These are phyloP conservation scores for Seiridium unicorne DNA, from an alignment of 2,329 filamentous ascomycete species.

Conservation along the genomic window DNA sequence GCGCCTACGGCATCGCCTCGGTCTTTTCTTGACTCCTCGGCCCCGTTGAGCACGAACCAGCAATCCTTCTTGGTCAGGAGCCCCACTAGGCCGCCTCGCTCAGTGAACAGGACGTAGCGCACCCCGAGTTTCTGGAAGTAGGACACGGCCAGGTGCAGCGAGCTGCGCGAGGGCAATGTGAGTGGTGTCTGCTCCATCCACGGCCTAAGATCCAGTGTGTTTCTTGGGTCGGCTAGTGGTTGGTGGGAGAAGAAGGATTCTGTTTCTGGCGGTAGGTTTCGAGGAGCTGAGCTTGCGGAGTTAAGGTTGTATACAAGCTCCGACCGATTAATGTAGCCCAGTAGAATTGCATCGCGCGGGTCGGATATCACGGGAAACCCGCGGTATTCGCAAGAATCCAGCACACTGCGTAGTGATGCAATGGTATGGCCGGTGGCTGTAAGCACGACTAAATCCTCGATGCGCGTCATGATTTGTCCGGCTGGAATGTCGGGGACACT, in stretches of 20 bases:
- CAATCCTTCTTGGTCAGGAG: slow-evolving; percentile 96
- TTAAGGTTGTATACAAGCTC: slow-evolving; percentile 82
- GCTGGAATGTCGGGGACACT: slow-evolving; percentile 77
- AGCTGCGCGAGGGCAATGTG: slow-evolving; percentile 74
- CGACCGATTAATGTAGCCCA: slow-evolving; percentile 91
- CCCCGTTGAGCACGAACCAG: slow-evolving; percentile 84
- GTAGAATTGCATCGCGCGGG: slow-evolving; percentile 70
- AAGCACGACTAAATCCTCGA: slow-evolving; percentile 87
- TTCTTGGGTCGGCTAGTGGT: slow-evolving; percentile 72
- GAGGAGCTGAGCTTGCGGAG: slow-evolving; percentile 53
- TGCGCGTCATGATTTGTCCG: slow-evolving; percentile 86
- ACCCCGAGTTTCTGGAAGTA: slow-evolving; percentile 96
- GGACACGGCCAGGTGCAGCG: slow-evolving; percentile 78
- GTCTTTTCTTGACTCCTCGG: slow-evolving; percentile 37
- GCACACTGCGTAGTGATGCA: slow-evolving; percentile 66
- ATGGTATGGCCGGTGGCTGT: slow-evolving; percentile 88
- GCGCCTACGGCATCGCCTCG: slow-evolving; percentile 3
- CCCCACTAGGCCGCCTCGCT: slow-evolving; percentile 78
- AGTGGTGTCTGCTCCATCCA: slow-evolving; percentile 99
- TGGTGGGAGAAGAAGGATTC: slow-evolving; percentile 85
- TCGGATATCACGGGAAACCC: slow-evolving; percentile 90
- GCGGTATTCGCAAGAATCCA: slow-evolving; percentile 74
- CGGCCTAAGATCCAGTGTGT: slow-evolving; percentile 82
- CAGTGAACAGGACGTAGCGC: slow-evolving; percentile 83
- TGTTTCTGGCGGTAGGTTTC: slow-evolving; percentile 65